phyloP scores from a whole-genome alignment of 257 asterid species.

The Cruciata laevipes region DNA sequence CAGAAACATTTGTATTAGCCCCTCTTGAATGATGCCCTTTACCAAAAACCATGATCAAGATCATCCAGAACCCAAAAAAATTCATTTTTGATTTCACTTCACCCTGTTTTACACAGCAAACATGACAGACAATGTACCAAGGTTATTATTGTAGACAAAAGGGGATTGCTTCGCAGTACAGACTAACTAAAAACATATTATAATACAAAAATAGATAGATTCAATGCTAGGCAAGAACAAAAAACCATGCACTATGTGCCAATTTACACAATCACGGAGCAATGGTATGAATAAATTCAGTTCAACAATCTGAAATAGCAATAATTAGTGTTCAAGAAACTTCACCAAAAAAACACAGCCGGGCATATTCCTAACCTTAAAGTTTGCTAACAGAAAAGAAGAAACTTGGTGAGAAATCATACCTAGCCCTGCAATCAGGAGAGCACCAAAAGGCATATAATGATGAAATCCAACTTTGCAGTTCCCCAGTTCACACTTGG shows the following conservation, averaged over 20 bases:
- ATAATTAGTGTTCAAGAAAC: slow-evolving; percentile 1
- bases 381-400: background rate
- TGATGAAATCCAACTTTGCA: slow-evolving; percentile 6
- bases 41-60: slow-evolving; percentile 19
- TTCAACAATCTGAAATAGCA: background rate
- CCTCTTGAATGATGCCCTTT: slow-evolving; percentile 27
- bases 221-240: background rate
- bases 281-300: background rate
- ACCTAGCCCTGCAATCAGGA: background rate
- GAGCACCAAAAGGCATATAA: background rate
- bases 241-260: background rate
- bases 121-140: background rate
- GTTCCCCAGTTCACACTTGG: slow-evolving; percentile 13
- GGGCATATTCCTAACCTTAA: background rate
- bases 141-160: background rate
- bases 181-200: too few relatives aligned
- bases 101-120: slow-evolving; percentile 17
- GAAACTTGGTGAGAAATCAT: slow-evolving; percentile 1
- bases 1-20: slow-evolving; percentile 21
- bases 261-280: background rate
- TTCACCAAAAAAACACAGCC: background rate
- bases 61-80: slow-evolving; percentile 21
- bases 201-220: background rate
- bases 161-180: background rate
- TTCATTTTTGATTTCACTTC: slow-evolving; percentile 6